phyloP scores from a whole-genome alignment of 768 basidiomycete genomes.

The Rubroboletus pulcherrimus region DNA sequence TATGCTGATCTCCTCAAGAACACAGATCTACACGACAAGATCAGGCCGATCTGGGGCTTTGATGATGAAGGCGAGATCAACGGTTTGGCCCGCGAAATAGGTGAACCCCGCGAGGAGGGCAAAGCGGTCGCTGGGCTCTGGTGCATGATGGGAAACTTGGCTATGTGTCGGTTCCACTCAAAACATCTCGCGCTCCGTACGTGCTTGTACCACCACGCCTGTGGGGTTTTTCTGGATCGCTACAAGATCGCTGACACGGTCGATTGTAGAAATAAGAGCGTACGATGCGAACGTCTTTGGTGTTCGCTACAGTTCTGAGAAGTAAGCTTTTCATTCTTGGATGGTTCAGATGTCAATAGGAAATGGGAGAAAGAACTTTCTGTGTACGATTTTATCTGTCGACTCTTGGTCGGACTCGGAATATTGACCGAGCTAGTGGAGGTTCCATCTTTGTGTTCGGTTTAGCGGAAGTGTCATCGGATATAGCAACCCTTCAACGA shows the following conservation, averaged over 20 bases:
- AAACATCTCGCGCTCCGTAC: conserved; percentile 62
- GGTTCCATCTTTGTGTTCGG: not conserved
- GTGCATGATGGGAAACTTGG: conserved; percentile 62
- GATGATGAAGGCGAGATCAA: conserved; percentile 31
- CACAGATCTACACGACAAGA: conserved; percentile 14
- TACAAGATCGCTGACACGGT: not conserved
- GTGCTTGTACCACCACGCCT: conserved; percentile 23
- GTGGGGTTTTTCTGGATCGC: not conserved
- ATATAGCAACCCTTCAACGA: not conserved
- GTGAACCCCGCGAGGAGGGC: conserved; percentile 29
- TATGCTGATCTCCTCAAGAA: conserved; percentile 21
- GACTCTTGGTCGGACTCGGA: not conserved
- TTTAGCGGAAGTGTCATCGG: not conserved
- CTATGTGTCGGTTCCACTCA: conserved; percentile 62
- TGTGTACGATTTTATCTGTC: not conserved
- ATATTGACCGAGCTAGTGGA: not conserved
- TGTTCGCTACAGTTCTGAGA: conserved; percentile 11
- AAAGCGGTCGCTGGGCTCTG: conserved; percentile 37
- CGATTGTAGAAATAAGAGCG: conserved; percentile 61
- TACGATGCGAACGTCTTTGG: conserved; percentile 48
- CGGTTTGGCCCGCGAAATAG: conserved; percentile 43
- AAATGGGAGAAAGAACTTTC: not conserved
- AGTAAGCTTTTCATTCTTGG: not conserved
- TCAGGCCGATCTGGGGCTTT: conserved; percentile 30
- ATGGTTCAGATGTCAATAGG: no score